Conservation (phyloP, 2,329 filamentous ascomycete genomes). For the Fusarium subglutinans region DNA sequence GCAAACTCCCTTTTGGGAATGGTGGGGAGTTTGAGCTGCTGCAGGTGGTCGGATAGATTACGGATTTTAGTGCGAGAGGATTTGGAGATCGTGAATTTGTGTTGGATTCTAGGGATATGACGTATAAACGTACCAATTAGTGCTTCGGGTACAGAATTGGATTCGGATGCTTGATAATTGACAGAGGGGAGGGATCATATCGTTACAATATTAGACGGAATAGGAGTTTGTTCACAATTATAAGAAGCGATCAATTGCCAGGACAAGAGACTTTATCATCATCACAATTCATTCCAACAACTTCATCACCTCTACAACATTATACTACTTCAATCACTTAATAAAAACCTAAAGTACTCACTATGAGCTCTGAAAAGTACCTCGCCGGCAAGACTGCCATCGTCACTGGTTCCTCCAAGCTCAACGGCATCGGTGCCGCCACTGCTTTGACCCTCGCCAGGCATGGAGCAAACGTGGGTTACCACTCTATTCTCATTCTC, state of each 20-base stretch:
- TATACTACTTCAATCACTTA: neutral
- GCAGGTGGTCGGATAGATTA: neutral
- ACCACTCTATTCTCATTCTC: rapidly evolving
- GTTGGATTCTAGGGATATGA: neutral
- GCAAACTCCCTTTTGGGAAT: neutral
- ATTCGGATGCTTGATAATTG: neutral
- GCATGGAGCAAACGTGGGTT: constrained; percentile 1
- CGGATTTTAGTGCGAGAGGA: neutral
- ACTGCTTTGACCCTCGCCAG: neutral
- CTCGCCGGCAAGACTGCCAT: constrained; percentile 40
- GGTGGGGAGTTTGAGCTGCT: neutral
- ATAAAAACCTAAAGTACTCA: neutral
- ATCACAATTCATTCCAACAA: neutral
- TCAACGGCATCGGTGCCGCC: neutral
- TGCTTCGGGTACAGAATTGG: neutral
- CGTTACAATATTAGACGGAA: neutral
- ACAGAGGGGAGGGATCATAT: neutral
- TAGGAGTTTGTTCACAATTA: neutral
- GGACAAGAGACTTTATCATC: neutral
- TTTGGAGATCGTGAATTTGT: neutral
- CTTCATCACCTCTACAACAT: neutral
- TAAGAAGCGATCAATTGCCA: neutral
- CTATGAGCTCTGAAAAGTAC: constrained; percentile 32
- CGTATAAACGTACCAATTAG: neutral
- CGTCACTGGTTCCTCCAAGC: constrained; percentile 32